Conservation (phyloP, 306 rosid species). For the Inga laurina region DNA sequence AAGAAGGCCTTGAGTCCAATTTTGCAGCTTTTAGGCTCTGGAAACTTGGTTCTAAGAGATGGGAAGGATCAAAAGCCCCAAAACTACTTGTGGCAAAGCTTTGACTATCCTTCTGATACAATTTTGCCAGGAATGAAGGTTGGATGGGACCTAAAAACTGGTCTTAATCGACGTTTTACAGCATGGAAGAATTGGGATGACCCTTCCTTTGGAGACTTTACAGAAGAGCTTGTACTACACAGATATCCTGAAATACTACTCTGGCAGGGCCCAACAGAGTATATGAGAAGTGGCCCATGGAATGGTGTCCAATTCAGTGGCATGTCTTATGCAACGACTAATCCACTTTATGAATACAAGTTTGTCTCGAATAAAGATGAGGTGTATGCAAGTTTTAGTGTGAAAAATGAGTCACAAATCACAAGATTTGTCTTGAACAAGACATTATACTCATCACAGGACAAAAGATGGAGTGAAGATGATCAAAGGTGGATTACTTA, state of each 20-base stretch:
- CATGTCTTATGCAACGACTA: neutral
- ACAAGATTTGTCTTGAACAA: neutral
- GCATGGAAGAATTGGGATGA: constrained; percentile 36
- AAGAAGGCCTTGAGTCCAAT: neutral
- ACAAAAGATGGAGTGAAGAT: neutral
- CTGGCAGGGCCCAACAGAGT: constrained; percentile 18
- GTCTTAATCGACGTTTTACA: neutral
- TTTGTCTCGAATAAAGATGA: neutral
- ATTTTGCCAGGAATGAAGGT: constrained; percentile 39
- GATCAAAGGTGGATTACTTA: neutral
- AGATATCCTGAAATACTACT: neutral
- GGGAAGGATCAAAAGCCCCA: constrained; percentile 3
- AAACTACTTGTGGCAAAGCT: constrained; percentile 45
- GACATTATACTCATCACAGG: neutral
- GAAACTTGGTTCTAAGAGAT: constrained; percentile 47
- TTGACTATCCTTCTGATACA: constrained; percentile 33
- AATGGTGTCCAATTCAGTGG: neutral
- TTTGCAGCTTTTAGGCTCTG: constrained; percentile 37
- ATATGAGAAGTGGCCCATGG: neutral
- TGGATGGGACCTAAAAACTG: constrained; percentile 32
- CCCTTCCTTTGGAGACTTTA: constrained; percentile 29
- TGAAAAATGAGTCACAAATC: neutral
- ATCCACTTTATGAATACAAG: neutral
- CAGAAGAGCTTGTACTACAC: neutral
- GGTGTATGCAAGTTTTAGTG: neutral